Evolutionary conservation across 148 eudicot genomes (phyloP), one percentile per base, ranked within the genome.

Genomic region (Arctostaphylos glauca): DNA sequence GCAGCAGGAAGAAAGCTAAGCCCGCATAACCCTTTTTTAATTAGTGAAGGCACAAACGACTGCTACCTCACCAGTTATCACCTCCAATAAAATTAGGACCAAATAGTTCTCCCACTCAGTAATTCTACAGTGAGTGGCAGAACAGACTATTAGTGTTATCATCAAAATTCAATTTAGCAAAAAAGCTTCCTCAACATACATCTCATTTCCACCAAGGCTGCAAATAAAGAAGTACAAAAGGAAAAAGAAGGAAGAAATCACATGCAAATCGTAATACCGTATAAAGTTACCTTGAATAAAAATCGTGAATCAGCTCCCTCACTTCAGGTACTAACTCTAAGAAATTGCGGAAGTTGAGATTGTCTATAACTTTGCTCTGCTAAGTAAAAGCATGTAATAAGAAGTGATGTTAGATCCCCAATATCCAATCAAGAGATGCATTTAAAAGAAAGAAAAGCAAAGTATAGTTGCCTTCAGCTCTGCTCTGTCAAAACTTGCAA

Each of bases 351-450:
- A 93, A 96, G 92, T 87, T 92, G 80, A 91, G 72, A 77, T 94
- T 96, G 89, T 94, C 99, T n/a, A 96, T 96, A 81, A 96, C 99
- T 90, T 93, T 96, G 84, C 73, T 90, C 99, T 96, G 98, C 87
- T 85, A 86, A 77, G 54, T 25, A 38, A 48, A 86, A 84, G 56
- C 16, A 67, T 54, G 70, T 71, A 58, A 60, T 48, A 77, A 76
- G 6, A 75, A 79, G 82, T 80, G 49, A 53, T 82, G n/a, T n/a
- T 58, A 50, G 46, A 41, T 9, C 78, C 67, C 74, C 68, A 44
- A 78, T 59, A 44, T 47, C 77, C 56, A 13, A 80, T 19, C 10
- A 76, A 55, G 18, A 43, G 47, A 70, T 50, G 13, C 75, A 66
- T 47, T 49, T 14, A 59, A 64, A 74, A 54, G 58, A 67, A n/a